Conservation (phyloP, 495 filamentous ascomycete species). For the Aspergillus avenaceus region DNA sequence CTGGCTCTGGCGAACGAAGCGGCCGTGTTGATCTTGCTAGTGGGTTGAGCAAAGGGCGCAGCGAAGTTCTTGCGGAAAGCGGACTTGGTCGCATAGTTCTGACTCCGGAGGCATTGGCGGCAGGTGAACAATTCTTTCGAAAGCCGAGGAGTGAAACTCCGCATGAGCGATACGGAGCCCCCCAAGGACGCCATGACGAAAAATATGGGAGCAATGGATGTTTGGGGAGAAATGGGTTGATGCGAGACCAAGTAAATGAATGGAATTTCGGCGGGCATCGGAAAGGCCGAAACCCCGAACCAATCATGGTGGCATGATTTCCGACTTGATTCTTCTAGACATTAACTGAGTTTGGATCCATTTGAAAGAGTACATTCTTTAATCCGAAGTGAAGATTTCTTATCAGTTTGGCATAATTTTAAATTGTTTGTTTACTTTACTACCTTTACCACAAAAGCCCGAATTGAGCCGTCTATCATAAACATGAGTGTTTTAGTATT, state of each 20-base stretch:
- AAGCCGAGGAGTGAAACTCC: slow-evolving; percentile 45
- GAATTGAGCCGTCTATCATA: too few relatives aligned
- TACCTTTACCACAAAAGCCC: too few relatives aligned
- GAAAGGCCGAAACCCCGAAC: slow-evolving; percentile 10
- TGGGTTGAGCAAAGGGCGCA: slow-evolving; percentile 20
- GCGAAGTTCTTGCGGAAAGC: slow-evolving; percentile 29
- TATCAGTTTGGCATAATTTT: too few relatives aligned
- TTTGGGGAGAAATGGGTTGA: not conserved
- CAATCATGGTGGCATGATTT: slow-evolving; percentile 17
- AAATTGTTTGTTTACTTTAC: too few relatives aligned
- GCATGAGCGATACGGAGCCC: slow-evolving; percentile 26
- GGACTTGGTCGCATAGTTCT: slow-evolving; percentile 28
- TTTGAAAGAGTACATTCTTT: not conserved
- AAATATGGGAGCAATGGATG: slow-evolving; percentile 6
- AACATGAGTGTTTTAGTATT: too few relatives aligned
- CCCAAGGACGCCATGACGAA: slow-evolving; percentile 36
- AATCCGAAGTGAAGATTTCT: too few relatives aligned
- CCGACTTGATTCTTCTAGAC: too few relatives aligned
- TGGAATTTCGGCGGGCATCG: slow-evolving; percentile 5
- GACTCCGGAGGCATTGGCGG: slow-evolving; percentile 54
- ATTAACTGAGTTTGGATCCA: too few relatives aligned
- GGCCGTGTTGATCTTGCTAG: slow-evolving; percentile 24
- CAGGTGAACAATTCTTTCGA: slow-evolving; percentile 56
- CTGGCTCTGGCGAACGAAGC: slow-evolving; percentile 24
- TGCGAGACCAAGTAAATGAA: not conserved